Evolutionary conservation across 495 filamentous ascomycete genomes (phyloP).

Genomic region (Neurospora tetrasperma): DNA sequence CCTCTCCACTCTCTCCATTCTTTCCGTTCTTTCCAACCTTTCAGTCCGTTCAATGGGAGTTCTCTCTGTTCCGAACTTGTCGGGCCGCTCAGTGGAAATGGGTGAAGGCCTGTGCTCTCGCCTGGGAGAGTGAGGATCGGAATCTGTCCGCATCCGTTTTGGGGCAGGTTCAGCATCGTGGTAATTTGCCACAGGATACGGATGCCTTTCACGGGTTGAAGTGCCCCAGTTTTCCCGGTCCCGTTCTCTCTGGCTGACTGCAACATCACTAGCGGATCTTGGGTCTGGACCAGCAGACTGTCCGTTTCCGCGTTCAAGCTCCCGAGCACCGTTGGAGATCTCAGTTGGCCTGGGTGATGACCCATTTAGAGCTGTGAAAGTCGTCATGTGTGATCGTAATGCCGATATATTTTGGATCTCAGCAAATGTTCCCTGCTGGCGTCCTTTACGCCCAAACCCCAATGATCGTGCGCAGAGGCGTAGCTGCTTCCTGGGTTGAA

Average conservation of each 20-base stretch:
- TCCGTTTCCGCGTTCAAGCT: constrained; percentile 17
- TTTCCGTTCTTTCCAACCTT: neutral
- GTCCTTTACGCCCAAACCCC: neutral
- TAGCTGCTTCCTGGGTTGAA: neutral
- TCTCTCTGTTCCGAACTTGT: constrained; percentile 9
- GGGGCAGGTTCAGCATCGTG: constrained; percentile 32
- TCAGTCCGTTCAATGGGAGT: constrained; percentile 1
- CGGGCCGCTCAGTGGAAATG: neutral
- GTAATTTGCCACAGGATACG: constrained; percentile 27
- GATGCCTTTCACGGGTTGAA: constrained; percentile 27
- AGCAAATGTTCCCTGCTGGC: neutral
- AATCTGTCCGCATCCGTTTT: constrained; percentile 43
- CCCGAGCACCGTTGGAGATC: constrained; percentile 16
- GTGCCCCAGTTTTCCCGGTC: constrained; percentile 18
- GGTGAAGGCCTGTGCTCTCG: constrained; percentile 22
- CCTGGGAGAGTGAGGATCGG: constrained; percentile 30
- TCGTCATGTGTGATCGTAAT: constrained; percentile 31
- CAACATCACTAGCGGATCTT: constrained; percentile 19
- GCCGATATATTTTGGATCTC: neutral
- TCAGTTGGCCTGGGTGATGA: constrained; percentile 33
- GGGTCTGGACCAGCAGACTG: constrained; percentile 19
- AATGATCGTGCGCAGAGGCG: neutral
- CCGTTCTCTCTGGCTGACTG: constrained; percentile 20
- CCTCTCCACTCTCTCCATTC: neutral
- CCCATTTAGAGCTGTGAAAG: constrained; percentile 40